phyloP scores from a whole-genome alignment of 768 basidiomycete genomes.

The Galerina sulciceps region DNA sequence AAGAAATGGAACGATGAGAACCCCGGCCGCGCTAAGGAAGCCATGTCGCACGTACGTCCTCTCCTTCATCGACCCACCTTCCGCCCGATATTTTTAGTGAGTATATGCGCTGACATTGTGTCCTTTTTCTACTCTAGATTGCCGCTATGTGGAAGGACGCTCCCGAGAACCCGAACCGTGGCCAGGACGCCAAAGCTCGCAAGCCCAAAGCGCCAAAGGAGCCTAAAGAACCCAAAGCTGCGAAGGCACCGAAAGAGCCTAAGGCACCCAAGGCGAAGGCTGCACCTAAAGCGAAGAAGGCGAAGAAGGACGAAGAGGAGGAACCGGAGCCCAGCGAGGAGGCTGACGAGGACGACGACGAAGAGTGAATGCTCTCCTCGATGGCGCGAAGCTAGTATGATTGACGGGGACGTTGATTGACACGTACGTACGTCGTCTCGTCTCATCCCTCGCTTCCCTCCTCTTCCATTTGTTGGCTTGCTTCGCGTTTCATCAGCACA shows the following conservation, averaged over 20 bases:
- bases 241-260: constrained; percentile 21
- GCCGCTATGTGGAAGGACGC: constrained; percentile 60
- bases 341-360: constrained; percentile 2
- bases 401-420: too few relatives aligned
- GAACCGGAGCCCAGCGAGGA: not conserved
- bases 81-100: not conserved
- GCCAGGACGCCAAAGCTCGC: constrained; percentile 50
- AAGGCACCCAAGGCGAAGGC: constrained; percentile 24
- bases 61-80: not conserved
- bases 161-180: constrained; percentile 68
- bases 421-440: too few relatives aligned
- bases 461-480: too few relatives aligned
- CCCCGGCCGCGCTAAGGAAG: constrained; percentile 55
- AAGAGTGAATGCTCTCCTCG: not conserved
- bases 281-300: constrained; percentile 21
- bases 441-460: too few relatives aligned
- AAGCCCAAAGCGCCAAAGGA: constrained; percentile 45
- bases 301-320: constrained; percentile 14
- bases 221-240: constrained; percentile 28
- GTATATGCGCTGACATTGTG: not conserved
- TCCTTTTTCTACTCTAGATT: constrained; percentile 42
- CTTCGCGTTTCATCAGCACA: too few relatives aligned
- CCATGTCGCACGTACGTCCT: constrained; percentile 48
- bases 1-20: constrained; percentile 60
- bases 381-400: too few relatives aligned